These are phyloP conservation scores for Antrodiella citrinella DNA, from an alignment of 768 basidiomycete species.

Conservation along the genomic window DNA sequence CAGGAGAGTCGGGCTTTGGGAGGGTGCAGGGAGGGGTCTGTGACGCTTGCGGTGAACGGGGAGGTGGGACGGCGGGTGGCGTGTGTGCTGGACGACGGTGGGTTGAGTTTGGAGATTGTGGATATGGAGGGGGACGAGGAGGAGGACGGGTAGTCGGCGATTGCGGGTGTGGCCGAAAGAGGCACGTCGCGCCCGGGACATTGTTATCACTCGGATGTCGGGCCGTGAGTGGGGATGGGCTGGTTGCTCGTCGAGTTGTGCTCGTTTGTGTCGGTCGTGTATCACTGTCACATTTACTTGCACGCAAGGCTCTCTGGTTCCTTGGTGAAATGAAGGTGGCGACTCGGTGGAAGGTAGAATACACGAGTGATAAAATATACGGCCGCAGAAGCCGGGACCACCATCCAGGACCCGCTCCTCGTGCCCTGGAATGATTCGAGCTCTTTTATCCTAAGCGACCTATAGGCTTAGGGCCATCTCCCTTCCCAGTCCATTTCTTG, in stretches of 20 bases:
- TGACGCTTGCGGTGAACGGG: slow-evolving; percentile 68
- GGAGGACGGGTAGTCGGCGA: slow-evolving; percentile 16
- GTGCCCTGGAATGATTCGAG: slow-evolving; percentile 50
- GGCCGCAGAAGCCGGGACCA: background rate
- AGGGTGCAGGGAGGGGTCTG: slow-evolving; percentile 40
- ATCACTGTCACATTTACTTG: too few species aligned
- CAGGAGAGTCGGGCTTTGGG: slow-evolving; percentile 47
- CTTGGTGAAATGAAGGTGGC: too few species aligned
- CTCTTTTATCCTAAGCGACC: slow-evolving; percentile 44
- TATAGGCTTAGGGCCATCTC: slow-evolving; percentile 27
- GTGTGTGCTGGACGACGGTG: slow-evolving; percentile 61
- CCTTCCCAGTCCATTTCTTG: background rate
- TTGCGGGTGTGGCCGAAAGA: slow-evolving; percentile 1
- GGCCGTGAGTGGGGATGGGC: background rate
- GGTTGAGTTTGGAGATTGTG: slow-evolving; percentile 59
- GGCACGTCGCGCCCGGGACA: background rate
- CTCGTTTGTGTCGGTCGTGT: too few species aligned
- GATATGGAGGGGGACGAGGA: slow-evolving; percentile 62
- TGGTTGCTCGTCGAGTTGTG: too few species aligned
- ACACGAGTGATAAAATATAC: background rate
- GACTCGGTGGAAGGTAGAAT: background rate
- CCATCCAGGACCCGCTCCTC: slow-evolving; percentile 33
- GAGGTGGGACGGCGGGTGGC: slow-evolving; percentile 65
- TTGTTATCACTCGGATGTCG: slow-evolving; percentile 1
- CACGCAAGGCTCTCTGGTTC: too few species aligned